Evolutionary conservation across 768 basidiomycete species (phyloP), one percentile per base, ranked within the genome.

Genomic region (Megacollybia marginata): DNA sequence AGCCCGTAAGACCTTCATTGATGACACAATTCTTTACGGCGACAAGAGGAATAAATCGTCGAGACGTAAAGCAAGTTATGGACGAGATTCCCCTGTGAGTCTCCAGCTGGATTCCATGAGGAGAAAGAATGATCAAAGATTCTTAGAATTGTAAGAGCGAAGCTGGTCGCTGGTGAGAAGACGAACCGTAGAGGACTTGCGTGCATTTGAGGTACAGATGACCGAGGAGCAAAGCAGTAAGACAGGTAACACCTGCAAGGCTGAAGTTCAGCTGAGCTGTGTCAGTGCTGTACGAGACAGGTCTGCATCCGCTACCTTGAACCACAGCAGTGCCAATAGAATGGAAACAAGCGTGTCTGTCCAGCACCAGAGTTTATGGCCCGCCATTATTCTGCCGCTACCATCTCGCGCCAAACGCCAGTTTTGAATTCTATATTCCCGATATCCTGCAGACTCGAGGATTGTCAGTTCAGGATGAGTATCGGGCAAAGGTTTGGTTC

Each of bases 81-180:
- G 63, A 60, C 9, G 74, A 74, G 32, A 82, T 60, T 1, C 86
- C 88, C 48, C 76, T 69, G 62, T 79, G 79, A 0, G 80, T 83
- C 62, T 90, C 87, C 2, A 91, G 64, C 58, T 91, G 89, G 38
- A 92, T 68, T 10, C 88, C 88, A 48, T 85, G 78, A 1, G 72
- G 67, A 8, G 83, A 82, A 42, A 89, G 61, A 34, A 85, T 69
- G 40, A 88, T 63, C 4, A 90, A 66, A 16, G 85, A 88, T 66
- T 91, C 88, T 90, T 54, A 46, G 23, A 13, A 38, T 44, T 44
- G 19, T n/a, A 31, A 12, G 28, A 47, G 43, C 36, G 8, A 9
- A 48, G 35, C 32, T 42, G 49, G 15, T 11, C 10, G 23, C 35
- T 32, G 38, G 35, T 15, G 23, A 11, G 23, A 13, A 31, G 40